phyloP scores from a whole-genome alignment of 176 grass and related monocot genomes.

The Echinochloa phyllopogon region DNA sequence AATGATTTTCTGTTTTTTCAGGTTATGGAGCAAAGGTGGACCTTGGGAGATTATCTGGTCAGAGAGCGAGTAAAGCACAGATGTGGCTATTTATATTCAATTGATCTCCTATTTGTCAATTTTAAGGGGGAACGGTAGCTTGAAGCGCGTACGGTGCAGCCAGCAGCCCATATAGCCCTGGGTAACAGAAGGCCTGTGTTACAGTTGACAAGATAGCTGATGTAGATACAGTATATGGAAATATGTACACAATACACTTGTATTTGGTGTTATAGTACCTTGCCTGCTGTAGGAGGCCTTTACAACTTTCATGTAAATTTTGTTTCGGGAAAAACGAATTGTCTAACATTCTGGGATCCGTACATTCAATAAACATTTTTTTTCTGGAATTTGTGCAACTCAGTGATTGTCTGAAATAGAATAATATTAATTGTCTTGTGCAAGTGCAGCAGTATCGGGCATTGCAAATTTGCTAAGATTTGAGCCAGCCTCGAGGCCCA shows the following conservation, averaged over 20 bases:
- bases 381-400: not conserved
- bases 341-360: not conserved
- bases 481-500: not conserved
- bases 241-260: not conserved
- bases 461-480: not conserved
- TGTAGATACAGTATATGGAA: not conserved
- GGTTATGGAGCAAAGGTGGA: slow-evolving; percentile 65
- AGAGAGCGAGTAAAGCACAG: slow-evolving; percentile 35
- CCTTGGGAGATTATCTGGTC: slow-evolving; percentile 59
- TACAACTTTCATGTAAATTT: not conserved
- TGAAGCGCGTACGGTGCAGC: not conserved
- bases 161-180: not conserved
- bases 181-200: not conserved
- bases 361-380: not conserved
- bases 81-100: not conserved
- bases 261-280: not conserved
- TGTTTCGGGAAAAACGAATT: not conserved
- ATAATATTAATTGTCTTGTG: not conserved
- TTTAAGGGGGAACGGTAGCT: not conserved
- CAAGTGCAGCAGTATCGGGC: not conserved
- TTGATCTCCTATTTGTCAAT: not conserved
- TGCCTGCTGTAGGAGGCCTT: not conserved
- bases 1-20: slow-evolving; percentile 34
- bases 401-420: not conserved
- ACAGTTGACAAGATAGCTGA: not conserved